Percentiles rank a stretch among this genome's conserved stretches.
phyloP scores from a whole-genome alignment of 352 stramenopile species.

The Globisporangium cystogenes region DNA sequence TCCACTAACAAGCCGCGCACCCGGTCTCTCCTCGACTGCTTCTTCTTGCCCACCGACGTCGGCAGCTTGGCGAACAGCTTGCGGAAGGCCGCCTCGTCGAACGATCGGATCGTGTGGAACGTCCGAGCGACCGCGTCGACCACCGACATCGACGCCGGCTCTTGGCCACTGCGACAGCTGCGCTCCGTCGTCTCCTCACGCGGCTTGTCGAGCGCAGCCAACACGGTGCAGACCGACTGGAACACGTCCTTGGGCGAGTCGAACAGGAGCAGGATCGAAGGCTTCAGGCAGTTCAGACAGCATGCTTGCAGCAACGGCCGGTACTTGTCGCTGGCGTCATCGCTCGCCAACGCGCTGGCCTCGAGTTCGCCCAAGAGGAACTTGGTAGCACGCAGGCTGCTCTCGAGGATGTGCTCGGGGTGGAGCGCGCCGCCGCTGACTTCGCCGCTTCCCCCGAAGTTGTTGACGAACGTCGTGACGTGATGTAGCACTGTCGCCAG shows the following conservation, averaged over 20 bases:
- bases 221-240: slow-evolving; percentile 18
- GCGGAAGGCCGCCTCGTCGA: slow-evolving; percentile 24
- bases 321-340: slow-evolving; percentile 10
- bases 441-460: slow-evolving; percentile 15
- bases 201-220: neutral
- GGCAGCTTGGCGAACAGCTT: slow-evolving; percentile 26
- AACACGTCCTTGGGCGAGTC: slow-evolving; percentile 45
- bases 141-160: too few relatives aligned
- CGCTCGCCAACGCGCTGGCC: slow-evolving; percentile 10
- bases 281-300: slow-evolving; percentile 36
- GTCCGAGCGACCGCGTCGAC: slow-evolving; percentile 27
- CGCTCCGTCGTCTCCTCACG: neutral
- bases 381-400: slow-evolving; percentile 26
- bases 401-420: slow-evolving; percentile 24
- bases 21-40: slow-evolving; percentile 36
- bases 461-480: slow-evolving; percentile 31
- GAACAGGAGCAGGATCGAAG: slow-evolving; percentile 49
- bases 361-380: slow-evolving; percentile 30
- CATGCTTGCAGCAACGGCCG: slow-evolving; percentile 25
- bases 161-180: too few relatives aligned
- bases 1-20: slow-evolving; percentile 36
- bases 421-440: slow-evolving; percentile 9
- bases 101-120: slow-evolving; percentile 29
- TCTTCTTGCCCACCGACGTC: slow-evolving; percentile 34
- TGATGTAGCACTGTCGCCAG: slow-evolving; percentile 37